Evolutionary conservation across 2,329 filamentous ascomycete genomes (phyloP).

Genomic region (Arthrobotrys sinensis): DNA sequence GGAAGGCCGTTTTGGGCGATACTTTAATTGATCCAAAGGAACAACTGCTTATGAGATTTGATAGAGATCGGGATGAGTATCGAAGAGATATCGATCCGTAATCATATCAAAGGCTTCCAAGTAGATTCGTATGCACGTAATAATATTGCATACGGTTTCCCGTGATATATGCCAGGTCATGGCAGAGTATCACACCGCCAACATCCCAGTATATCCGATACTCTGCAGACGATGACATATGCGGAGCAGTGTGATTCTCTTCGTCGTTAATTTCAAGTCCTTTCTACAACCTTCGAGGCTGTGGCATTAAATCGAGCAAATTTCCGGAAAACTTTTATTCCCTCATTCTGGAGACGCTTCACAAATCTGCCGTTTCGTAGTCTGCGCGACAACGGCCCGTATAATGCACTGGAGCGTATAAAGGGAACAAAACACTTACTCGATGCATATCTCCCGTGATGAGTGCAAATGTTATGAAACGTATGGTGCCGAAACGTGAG

Average conservation of each 20-base stretch:
- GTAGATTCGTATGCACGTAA: slow-evolving; percentile 15
- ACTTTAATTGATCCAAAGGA: slow-evolving; percentile 16
- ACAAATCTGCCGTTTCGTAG: neutral
- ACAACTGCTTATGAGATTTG: neutral
- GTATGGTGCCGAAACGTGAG: slow-evolving; percentile 26
- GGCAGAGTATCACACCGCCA: neutral
- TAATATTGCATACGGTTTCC: slow-evolving; percentile 11
- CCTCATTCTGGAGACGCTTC: neutral
- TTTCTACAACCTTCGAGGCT: neutral
- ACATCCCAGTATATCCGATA: neutral
- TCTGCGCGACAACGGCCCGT: too few relatives aligned
- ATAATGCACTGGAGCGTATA: neutral
- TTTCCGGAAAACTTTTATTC: slow-evolving; percentile 11
- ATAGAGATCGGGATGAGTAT: slow-evolving; percentile 15
- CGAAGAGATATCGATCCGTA: neutral
- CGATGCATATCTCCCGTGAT: slow-evolving; percentile 2
- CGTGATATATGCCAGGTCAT: neutral
- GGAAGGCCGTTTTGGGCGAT: slow-evolving; percentile 13
- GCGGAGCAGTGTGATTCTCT: slow-evolving; percentile 4
- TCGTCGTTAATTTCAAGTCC: neutral
- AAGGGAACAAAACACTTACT: slow-evolving; percentile 14
- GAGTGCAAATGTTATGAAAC: neutral
- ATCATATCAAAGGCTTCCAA: slow-evolving; percentile 1
- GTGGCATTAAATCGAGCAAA: neutral
- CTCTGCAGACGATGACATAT: neutral